Evolutionary conservation across 2,329 filamentous ascomycete genomes (phyloP).

Genomic region (Fusarium gaditjirri): DNA sequence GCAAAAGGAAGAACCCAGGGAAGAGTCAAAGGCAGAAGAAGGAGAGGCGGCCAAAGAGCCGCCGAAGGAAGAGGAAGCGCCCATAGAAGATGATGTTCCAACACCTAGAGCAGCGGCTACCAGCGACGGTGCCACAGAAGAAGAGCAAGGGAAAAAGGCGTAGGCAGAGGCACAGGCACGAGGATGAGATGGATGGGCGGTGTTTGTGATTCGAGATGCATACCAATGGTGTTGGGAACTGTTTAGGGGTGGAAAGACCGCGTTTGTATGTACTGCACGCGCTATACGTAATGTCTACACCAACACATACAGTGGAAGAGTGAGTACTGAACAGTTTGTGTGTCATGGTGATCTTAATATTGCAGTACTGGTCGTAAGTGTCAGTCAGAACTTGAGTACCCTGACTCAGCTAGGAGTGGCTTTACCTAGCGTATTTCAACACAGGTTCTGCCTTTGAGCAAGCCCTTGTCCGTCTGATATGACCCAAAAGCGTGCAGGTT

Average conservation of each 20-base stretch:
- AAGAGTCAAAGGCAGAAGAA: constrained; percentile 20
- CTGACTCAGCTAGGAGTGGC: not conserved
- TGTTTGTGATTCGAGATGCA: constrained; percentile 36
- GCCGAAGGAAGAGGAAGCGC: constrained; percentile 19
- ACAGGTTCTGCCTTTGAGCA: not conserved
- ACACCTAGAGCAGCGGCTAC: constrained; percentile 34
- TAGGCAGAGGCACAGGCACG: constrained; percentile 31
- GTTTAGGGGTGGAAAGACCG: constrained; percentile 21
- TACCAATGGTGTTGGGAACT: constrained; percentile 40
- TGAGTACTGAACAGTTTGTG: constrained; percentile 27
- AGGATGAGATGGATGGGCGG: constrained; percentile 27
- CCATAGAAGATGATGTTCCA: constrained; percentile 32
- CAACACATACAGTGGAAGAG: constrained; percentile 40
- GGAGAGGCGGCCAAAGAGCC: constrained; percentile 25
- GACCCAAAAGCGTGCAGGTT: not conserved
- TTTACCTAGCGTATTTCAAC: not conserved
- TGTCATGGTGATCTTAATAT: not conserved
- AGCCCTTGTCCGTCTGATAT: not conserved
- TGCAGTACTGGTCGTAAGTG: not conserved
- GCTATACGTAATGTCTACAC: constrained; percentile 54
- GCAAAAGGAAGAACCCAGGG: constrained; percentile 37
- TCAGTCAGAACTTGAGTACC: not conserved
- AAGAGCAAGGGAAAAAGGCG: constrained; percentile 36
- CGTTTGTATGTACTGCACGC: constrained; percentile 43
- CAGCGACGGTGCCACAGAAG: constrained; percentile 22